Conservation (phyloP, 2,329 filamentous ascomycete genomes). For the Achaetomium macrosporum region DNA sequence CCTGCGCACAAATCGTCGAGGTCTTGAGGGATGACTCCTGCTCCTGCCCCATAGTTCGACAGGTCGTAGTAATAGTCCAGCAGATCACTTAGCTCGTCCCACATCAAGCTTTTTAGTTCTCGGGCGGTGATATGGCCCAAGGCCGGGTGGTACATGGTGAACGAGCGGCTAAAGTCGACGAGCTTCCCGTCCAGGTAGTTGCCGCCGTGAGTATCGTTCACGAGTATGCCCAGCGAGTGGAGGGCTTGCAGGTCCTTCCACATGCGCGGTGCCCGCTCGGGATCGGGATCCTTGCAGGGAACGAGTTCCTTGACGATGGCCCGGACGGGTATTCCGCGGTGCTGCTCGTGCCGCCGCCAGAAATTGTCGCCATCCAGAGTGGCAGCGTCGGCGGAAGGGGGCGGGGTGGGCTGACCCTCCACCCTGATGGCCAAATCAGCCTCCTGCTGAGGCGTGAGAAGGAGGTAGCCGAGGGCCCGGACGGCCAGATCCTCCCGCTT, state of each 20-base stretch:
- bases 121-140: not conserved
- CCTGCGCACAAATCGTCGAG: not conserved
- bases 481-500: conserved; percentile 12
- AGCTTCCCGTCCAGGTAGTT: conserved; percentile 12
- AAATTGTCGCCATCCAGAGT: not conserved
- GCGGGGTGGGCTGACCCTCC: not conserved
- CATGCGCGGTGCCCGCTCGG: not conserved
- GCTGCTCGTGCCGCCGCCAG: conserved; percentile 7
- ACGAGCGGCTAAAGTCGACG: conserved; percentile 10
- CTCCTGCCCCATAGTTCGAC: not conserved
- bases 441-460: conserved; percentile 11
- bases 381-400: not conserved
- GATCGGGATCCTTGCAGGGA: not conserved
- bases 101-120: not conserved
- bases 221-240: conserved; percentile 10
- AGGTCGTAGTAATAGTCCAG: not conserved
- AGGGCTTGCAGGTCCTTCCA: conserved; percentile 10
- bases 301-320: conserved; percentile 17
- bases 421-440: not conserved
- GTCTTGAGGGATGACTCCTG: not conserved
- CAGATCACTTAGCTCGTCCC: not conserved
- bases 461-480: conserved; percentile 13
- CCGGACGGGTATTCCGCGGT: conserved; percentile 11
- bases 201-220: not conserved
- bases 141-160: conserved; percentile 6